Evolutionary conservation across 2,329 filamentous ascomycete genomes (phyloP).

Genomic region (Alternaria atra): DNA sequence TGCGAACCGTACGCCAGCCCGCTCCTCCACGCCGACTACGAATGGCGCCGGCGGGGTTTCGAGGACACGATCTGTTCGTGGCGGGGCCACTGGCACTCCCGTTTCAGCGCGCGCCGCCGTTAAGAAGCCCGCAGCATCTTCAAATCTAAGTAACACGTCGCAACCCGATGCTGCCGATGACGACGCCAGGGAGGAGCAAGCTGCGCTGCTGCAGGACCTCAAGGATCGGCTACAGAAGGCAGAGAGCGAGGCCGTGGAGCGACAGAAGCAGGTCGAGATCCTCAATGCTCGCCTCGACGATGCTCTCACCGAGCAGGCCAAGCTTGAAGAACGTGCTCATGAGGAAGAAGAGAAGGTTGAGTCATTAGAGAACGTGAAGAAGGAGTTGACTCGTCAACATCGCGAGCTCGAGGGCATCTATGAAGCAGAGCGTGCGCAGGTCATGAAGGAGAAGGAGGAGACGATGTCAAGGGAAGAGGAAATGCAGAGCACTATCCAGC

Average conservation of each 20-base stretch:
- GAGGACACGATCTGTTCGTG: conserved; percentile 45
- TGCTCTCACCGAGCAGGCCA: conserved; percentile 79
- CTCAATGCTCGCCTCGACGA: conserved; percentile 89
- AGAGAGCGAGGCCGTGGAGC: conserved; percentile 79
- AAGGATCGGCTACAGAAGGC: conserved; percentile 83
- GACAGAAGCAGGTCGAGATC: conserved; percentile 83
- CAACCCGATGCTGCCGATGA: conserved; percentile 57
- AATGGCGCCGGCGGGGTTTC: conserved; percentile 41
- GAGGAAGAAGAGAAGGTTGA: conserved; percentile 87
- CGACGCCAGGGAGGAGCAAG: conserved; percentile 79
- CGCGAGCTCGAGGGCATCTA: conserved; percentile 93
- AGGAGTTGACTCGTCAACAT: conserved; percentile 81
- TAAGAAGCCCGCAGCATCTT: conserved; percentile 47
- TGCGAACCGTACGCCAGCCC: conserved; percentile 44
- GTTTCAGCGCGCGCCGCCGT: conserved; percentile 52
- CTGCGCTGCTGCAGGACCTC: conserved; percentile 82
- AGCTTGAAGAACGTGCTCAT: conserved; percentile 86
- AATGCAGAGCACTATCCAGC: conserved; percentile 87
- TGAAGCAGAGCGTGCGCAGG: conserved; percentile 85
- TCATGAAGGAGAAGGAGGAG: conserved; percentile 92
- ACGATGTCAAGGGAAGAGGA: conserved; percentile 85
- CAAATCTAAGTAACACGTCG: conserved; percentile 46
- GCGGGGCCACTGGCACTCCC: conserved; percentile 44
- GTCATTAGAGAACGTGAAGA: conserved; percentile 81
- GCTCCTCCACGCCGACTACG: conserved; percentile 41